These are phyloP conservation scores for Fabrea salina DNA, from an alignment of 169 alveolate species.

Conservation along the genomic window DNA sequence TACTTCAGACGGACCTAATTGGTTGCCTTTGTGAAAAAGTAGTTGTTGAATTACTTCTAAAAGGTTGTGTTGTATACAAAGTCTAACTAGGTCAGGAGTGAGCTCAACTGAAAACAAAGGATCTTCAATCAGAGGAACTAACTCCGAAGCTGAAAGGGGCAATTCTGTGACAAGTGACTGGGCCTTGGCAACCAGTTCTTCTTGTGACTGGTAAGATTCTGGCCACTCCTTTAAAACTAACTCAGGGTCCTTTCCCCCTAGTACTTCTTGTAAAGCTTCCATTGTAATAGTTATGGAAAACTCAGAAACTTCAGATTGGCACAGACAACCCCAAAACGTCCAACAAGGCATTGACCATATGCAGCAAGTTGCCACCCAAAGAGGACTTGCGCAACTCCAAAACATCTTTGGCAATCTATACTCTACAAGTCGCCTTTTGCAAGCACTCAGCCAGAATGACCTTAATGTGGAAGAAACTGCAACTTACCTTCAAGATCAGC, in stretches of 20 bases:
- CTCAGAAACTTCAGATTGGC: too few relatives aligned
- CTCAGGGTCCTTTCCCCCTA: background rate
- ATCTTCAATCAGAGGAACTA: background rate
- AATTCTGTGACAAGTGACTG: background rate
- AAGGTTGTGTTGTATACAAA: background rate
- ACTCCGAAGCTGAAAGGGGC: background rate
- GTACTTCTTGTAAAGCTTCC: background rate
- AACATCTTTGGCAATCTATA: background rate
- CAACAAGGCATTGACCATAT: background rate
- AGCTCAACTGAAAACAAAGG: background rate
- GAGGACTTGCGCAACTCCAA: background rate
- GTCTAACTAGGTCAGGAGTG: background rate
- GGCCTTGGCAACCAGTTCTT: background rate
- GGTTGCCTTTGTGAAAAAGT: background rate
- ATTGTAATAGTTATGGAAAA: too few relatives aligned
- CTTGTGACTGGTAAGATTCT: background rate
- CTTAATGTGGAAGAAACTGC: slow-evolving; percentile 5
- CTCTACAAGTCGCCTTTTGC: background rate
- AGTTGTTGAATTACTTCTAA: background rate
- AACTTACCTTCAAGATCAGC: background rate
- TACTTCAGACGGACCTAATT: background rate
- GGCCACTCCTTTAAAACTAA: background rate
- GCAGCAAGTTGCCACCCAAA: background rate
- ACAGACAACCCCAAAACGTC: background rate
- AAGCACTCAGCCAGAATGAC: background rate